These are phyloP conservation scores for Sporothrix sp. DNA, from an alignment of 2,329 filamentous ascomycete species.

Conservation along the genomic window DNA sequence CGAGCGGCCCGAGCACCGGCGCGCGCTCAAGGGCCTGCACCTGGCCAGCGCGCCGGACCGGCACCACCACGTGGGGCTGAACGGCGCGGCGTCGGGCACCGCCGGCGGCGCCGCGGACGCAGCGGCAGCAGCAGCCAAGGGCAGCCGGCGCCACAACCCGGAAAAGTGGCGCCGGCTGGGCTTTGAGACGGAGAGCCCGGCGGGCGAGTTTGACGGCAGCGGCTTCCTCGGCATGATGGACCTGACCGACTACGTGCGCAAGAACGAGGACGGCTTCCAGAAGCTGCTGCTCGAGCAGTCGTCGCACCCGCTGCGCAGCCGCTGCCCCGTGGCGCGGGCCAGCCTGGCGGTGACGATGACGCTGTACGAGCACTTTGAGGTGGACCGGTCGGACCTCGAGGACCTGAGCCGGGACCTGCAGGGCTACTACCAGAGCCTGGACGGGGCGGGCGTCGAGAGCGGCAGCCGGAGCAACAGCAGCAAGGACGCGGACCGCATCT, in stretches of 20 bases:
- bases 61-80: constrained; percentile 25
- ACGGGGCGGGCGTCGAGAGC: constrained; percentile 38
- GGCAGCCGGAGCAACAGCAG: too few relatives aligned
- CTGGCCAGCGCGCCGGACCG: constrained; percentile 64
- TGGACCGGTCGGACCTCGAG: constrained; percentile 72
- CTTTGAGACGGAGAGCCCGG: constrained; percentile 83
- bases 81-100: too few relatives aligned
- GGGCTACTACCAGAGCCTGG: constrained; percentile 65
- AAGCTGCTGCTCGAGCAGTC: constrained; percentile 87
- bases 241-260: constrained; percentile 83
- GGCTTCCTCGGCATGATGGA: constrained; percentile 98
- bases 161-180: constrained; percentile 90
- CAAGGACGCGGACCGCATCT: constrained; percentile 71
- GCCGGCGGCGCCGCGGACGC: constrained; percentile 20
- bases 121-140: constrained; percentile 37
- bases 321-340: constrained; percentile 79
- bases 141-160: constrained; percentile 65
- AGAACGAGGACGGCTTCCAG: constrained; percentile 85
- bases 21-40: constrained; percentile 78
- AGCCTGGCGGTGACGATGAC: constrained; percentile 81
- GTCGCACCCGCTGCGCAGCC: constrained; percentile 55
- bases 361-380: constrained; percentile 90
- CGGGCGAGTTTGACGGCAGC: constrained; percentile 71
- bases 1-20: constrained; percentile 77
- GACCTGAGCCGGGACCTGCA: constrained; percentile 47